phyloP scores from a whole-genome alignment of 805 yeast species.

The Suhomyces faveliae region DNA sequence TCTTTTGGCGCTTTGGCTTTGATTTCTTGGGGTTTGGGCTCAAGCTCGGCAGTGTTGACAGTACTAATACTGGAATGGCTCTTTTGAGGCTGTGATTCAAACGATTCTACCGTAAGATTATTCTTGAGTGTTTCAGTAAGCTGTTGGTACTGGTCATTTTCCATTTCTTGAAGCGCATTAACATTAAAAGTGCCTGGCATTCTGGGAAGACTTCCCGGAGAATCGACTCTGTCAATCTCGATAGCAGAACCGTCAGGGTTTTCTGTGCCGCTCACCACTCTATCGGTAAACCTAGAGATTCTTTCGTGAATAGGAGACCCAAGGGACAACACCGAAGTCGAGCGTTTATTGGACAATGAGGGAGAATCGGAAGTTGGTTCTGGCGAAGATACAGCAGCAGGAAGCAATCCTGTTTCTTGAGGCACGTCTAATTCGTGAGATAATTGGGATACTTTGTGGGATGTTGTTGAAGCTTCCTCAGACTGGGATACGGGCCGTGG shows the following conservation, averaged over 20 bases:
- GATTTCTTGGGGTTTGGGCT: too few relatives aligned
- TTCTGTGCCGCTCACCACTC: slow-evolving; percentile 8
- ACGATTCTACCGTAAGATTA: slow-evolving; percentile 8
- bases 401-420: not conserved
- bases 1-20: too few relatives aligned
- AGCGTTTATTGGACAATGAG: not conserved
- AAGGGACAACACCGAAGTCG: slow-evolving; percentile 3
- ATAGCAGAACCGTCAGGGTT: not conserved
- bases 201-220: slow-evolving; percentile 31
- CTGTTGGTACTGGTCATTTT: slow-evolving; percentile 10
- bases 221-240: slow-evolving; percentile 1
- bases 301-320: slow-evolving; percentile 16
- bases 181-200: slow-evolving; percentile 47
- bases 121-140: slow-evolving; percentile 9
- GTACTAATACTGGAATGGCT: not conserved
- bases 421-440: not conserved
- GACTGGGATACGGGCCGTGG: not conserved
- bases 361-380: slow-evolving; percentile 1
- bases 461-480: not conserved
- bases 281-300: slow-evolving; percentile 12
- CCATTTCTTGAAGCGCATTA: slow-evolving; percentile 38
- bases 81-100: slow-evolving; percentile 1
- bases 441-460: too few relatives aligned
- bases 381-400: not conserved
- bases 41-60: slow-evolving; percentile 4